A percentile compares a stretch with the other conserved stretches of the same genome.
phyloP scores from a whole-genome alignment of 345 rosid species.

The Clausena lansium region DNA sequence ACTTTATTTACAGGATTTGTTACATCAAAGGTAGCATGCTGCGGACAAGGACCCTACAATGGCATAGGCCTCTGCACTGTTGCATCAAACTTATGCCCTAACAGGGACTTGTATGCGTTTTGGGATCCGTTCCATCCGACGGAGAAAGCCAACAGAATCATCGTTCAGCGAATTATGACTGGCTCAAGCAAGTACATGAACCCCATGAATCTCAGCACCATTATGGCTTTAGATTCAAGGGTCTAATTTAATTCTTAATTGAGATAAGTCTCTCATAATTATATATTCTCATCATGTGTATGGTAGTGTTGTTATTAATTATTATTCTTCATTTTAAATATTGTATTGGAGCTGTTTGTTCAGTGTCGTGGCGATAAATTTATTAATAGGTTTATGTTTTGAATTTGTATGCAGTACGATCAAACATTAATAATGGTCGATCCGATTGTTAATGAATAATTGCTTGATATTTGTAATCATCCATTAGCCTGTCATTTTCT shows the following conservation, averaged over 20 bases:
- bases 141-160: conserved; percentile 33
- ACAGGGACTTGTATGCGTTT: conserved; percentile 35
- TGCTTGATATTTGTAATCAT: not conserved
- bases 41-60: conserved; percentile 47
- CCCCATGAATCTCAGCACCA: conserved; percentile 47
- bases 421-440: not conserved
- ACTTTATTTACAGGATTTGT: conserved; percentile 32
- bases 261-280: not conserved
- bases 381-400: not conserved
- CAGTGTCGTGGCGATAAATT: not conserved
- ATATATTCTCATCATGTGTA: not conserved
- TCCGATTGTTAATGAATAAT: not conserved
- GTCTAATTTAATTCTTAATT: not conserved
- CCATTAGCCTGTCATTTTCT: not conserved
- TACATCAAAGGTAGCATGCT: conserved; percentile 43
- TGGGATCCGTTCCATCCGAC: conserved; percentile 53
- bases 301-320: not conserved
- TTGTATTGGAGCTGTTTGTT: not conserved
- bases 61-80: conserved; percentile 41
- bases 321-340: not conserved
- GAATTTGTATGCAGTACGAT: not conserved
- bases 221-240: conserved; percentile 34
- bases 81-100: conserved; percentile 37
- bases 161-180: conserved; percentile 25
- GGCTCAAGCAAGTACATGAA: conserved; percentile 31